phyloP scores from a whole-genome alignment of 148 eudicot species.

The Persicaria tinctoria region DNA sequence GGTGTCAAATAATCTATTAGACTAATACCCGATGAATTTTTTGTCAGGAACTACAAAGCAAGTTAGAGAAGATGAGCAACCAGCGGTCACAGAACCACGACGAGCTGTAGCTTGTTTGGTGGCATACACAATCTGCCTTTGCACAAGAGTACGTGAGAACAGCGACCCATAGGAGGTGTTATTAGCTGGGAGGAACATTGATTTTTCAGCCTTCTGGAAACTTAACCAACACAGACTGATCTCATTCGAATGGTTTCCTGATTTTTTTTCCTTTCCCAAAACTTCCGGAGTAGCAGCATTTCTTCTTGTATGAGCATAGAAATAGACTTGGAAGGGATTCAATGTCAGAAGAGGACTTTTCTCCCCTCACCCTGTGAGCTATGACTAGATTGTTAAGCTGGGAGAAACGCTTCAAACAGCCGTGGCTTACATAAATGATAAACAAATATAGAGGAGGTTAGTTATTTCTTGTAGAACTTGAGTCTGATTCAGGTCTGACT shows the following conservation, averaged over 20 bases:
- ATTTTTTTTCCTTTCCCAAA: background rate
- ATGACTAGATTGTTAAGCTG: background rate
- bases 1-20: background rate
- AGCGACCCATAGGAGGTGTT: background rate
- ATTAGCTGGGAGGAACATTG: background rate
- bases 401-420: conserved; percentile 1
- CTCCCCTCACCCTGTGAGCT: background rate
- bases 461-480: background rate
- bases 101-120: conserved; percentile 39
- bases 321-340: background rate
- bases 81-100: conserved; percentile 55
- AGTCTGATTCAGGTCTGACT: too few relatives aligned
- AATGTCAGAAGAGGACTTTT: background rate
- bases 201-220: background rate
- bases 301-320: background rate
- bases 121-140: background rate
- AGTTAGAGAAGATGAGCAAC: conserved; percentile 63
- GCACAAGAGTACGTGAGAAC: background rate
- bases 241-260: background rate
- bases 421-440: background rate
- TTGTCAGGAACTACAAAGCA: conserved; percentile 63
- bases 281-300: conserved; percentile 2
- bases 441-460: conserved; percentile 1
- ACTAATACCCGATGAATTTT: background rate
- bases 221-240: background rate